Conservation (phyloP, 1,284 basidiomycete genomes). For the Singerocomus rubriflavus region DNA sequence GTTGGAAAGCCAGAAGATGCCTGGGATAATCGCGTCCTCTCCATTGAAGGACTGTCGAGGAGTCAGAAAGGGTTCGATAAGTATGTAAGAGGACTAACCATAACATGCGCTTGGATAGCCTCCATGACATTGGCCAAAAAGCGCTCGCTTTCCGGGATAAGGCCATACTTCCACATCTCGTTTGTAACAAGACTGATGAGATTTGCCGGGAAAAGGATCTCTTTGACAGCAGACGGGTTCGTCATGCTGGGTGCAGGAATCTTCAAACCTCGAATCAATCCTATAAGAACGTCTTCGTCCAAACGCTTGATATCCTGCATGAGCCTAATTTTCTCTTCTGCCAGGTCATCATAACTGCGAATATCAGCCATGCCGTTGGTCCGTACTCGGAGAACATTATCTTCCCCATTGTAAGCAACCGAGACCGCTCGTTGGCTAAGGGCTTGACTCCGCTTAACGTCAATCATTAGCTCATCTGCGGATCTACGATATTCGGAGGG, state of each 20-base stretch:
- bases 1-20: conserved; percentile 99
- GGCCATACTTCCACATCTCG: conserved; percentile 99
- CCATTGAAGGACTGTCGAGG: conserved; percentile 74
- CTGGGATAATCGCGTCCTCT: conserved; percentile 94
- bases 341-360: conserved; percentile 78
- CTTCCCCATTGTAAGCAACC: conserved; percentile 83
- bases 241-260: conserved; percentile 90
- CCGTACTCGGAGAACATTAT: conserved; percentile 65
- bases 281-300: conserved; percentile 93
- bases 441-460: conserved; percentile 71
- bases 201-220: conserved; percentile 99
- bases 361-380: conserved; percentile 74
- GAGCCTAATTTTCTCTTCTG: conserved; percentile 92
- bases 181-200: conserved; percentile 97
- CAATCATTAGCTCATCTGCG: conserved; percentile 76
- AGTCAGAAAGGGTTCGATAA: conserved; percentile 8
- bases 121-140: conserved; percentile 99
- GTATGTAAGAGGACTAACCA: conserved; percentile 61
- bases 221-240: conserved; percentile 92
- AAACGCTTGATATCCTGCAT: conserved; percentile 90
- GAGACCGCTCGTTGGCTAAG: conserved; percentile 89
- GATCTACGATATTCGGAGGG: conserved; percentile 65
- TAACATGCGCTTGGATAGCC: conserved; percentile 94
- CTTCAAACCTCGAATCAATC: conserved; percentile 89
- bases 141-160: conserved; percentile 95